Base-by-base conservation (phyloP, 148 eudicot genomes). In the Rhododendron mucronatum region DNA sequence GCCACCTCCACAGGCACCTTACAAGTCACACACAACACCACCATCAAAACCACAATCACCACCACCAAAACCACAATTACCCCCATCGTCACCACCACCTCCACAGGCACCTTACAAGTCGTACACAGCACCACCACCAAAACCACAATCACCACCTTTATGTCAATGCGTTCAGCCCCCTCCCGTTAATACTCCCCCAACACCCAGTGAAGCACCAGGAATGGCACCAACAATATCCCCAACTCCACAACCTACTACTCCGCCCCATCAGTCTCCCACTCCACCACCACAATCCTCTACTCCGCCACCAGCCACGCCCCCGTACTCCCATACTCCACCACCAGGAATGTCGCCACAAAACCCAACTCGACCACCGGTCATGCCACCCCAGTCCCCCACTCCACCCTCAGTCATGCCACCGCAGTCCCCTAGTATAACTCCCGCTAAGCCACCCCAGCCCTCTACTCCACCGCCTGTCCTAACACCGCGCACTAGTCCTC, bases 101-200 rank as follows among this genome's bases (percentile, higher is more conserved):
- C 89, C 84, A 74, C 89, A 82, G 5, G 12, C 53, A 16, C 86
- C 48, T 13, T 9, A 11, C 53, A 50, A 30, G 37, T 23, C 67
- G 55, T n/a, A 67, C 35, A 67, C 2, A 67, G 1, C 91, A 51
- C 75, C 91, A 20, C 86, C 88, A 59, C 47, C 67, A 1, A 65
- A 78, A 33, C 71, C 28, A 78, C 74, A 84, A 20, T 74, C 91
- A 75, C 79, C 88, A n/a, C 91, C 92, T n/a, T 23, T 63, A n/a
- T 48, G 51, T 28, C 71, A 82, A 3, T 20, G 84, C 4, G 50
- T 50, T 47, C 84, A 50, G 28, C 83, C 81, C 44, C 85, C 73
- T 65, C 87, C 89, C 1, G 63, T 82, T 26, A 63, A 55, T 3
- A 77, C 69, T 33, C 84, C 86, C 39, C 86, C 86, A 83, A 41